These are phyloP conservation scores for Xylariales sp. DNA, from an alignment of 2,329 filamentous ascomycete species.

Conservation along the genomic window DNA sequence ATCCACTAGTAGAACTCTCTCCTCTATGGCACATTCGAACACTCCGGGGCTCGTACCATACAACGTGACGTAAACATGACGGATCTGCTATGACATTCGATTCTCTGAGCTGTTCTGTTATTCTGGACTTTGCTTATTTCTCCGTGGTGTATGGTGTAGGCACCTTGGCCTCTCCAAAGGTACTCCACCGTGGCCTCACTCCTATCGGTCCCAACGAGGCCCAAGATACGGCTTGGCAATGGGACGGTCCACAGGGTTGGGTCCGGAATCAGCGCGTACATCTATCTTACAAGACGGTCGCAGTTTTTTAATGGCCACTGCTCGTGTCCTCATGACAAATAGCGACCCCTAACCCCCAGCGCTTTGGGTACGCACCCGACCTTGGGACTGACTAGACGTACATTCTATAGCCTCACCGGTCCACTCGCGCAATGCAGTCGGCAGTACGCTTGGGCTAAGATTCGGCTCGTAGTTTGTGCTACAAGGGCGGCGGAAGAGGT, in stretches of 20 bases:
- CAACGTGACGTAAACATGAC: not conserved
- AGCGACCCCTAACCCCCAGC: not conserved
- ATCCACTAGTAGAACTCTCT: not conserved
- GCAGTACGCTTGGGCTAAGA: not conserved
- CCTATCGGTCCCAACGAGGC: not conserved
- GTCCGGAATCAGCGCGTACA: not conserved
- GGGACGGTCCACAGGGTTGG: not conserved
- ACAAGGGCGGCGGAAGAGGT: constrained; percentile 9
- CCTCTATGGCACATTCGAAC: not conserved
- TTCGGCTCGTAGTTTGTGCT: constrained; percentile 11
- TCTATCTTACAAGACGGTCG: constrained; percentile 9
- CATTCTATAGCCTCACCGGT: constrained; percentile 16
- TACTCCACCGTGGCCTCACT: not conserved
- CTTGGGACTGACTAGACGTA: constrained; percentile 6
- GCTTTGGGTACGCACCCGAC: not conserved
- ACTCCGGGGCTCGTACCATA: not conserved
- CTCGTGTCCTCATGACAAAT: constrained; percentile 19
- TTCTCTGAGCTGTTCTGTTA: not conserved
- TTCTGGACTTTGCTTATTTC: not conserved
- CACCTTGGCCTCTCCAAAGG: not conserved
- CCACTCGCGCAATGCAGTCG: constrained; percentile 11
- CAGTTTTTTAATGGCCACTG: constrained; percentile 2
- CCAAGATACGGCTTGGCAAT: constrained; percentile 9
- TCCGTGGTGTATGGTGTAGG: not conserved
- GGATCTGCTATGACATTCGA: not conserved